Evolutionary conservation across 1,284 basidiomycete genomes (phyloP).

Genomic region (Leccinum pallidistipes): DNA sequence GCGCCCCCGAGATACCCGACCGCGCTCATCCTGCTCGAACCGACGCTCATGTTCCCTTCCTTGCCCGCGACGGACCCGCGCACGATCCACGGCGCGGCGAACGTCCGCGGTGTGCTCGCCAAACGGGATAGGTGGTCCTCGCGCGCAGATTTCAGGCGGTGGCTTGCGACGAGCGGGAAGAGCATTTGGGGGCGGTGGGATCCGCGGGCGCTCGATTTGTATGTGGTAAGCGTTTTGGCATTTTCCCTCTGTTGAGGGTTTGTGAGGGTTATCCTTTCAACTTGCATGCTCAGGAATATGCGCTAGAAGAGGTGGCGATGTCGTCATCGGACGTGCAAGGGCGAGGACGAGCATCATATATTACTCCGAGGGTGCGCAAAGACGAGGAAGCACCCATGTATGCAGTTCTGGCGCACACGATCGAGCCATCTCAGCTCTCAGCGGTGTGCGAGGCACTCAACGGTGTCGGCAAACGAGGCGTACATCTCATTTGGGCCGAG

Average conservation of each 20-base stretch:
- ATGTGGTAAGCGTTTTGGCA: slow-evolving; percentile 21
- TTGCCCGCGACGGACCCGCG: slow-evolving; percentile 29
- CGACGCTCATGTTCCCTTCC: slow-evolving; percentile 34
- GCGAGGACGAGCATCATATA: slow-evolving; percentile 7
- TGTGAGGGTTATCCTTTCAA: background rate
- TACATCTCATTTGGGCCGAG: slow-evolving; percentile 34
- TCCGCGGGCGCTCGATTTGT: slow-evolving; percentile 24
- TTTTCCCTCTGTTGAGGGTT: background rate
- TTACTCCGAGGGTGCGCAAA: slow-evolving; percentile 29
- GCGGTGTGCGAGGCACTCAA: slow-evolving; percentile 18
- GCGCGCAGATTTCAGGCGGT: slow-evolving; percentile 21
- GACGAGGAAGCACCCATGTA: slow-evolving; percentile 34
- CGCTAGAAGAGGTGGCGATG: slow-evolving; percentile 21
- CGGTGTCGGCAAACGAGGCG: slow-evolving; percentile 14
- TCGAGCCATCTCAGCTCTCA: slow-evolving; percentile 29
- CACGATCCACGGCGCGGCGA: slow-evolving; percentile 28
- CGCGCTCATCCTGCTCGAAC: slow-evolving; percentile 31
- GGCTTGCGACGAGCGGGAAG: slow-evolving; percentile 19
- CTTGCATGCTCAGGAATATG: slow-evolving; percentile 22
- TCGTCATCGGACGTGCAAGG: background rate
- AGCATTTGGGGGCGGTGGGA: slow-evolving; percentile 32
- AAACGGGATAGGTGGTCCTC: slow-evolving; percentile 30
- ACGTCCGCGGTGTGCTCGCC: slow-evolving; percentile 26
- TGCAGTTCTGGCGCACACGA: slow-evolving; percentile 28
- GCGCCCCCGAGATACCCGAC: slow-evolving; percentile 8